Evolutionary conservation across 805 yeast species (phyloP).

Genomic region (Teunomyces stri): DNA sequence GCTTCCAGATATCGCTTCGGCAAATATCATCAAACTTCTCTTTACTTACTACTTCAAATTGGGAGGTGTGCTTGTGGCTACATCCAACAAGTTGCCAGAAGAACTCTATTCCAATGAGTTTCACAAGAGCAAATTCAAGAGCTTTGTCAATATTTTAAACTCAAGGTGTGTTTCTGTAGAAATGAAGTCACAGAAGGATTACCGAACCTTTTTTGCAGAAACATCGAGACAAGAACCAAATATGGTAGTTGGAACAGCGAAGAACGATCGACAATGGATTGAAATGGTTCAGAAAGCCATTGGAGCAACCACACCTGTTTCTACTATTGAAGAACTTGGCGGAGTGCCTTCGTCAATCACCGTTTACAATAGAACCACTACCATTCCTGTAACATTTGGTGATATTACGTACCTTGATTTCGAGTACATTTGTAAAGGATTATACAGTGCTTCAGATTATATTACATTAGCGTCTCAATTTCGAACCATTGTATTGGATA

Average conservation of each 20-base stretch:
- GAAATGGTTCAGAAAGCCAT: conserved; percentile 19
- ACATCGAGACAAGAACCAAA: conserved; percentile 19
- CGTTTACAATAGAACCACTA: conserved; percentile 57
- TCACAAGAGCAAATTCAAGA: conserved; percentile 53
- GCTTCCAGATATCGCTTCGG: conserved; percentile 74
- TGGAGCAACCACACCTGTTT: neutral
- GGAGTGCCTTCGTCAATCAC: conserved; percentile 29
- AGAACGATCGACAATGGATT: conserved; percentile 34
- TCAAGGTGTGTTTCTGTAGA: conserved; percentile 60
- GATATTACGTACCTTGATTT: conserved; percentile 49
- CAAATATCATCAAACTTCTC: conserved; percentile 61
- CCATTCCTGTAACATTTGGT: conserved; percentile 42
- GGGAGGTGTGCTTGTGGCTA: conserved; percentile 75
- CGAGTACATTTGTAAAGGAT: conserved; percentile 51
- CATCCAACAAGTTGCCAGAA: conserved; percentile 70
- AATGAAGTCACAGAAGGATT: conserved; percentile 59
- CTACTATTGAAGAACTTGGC: conserved; percentile 15
- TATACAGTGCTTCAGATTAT: conserved; percentile 66
- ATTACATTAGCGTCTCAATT: conserved; percentile 62
- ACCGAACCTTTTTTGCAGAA: conserved; percentile 37
- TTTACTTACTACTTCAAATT: conserved; percentile 68
- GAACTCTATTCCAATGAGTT: conserved; percentile 67
- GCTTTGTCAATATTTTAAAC: conserved; percentile 55
- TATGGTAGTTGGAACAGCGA: conserved; percentile 23
- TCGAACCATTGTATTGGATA: conserved; percentile 55